Conservation (phyloP, 148 eudicot species). For the Bassia scoparia region DNA sequence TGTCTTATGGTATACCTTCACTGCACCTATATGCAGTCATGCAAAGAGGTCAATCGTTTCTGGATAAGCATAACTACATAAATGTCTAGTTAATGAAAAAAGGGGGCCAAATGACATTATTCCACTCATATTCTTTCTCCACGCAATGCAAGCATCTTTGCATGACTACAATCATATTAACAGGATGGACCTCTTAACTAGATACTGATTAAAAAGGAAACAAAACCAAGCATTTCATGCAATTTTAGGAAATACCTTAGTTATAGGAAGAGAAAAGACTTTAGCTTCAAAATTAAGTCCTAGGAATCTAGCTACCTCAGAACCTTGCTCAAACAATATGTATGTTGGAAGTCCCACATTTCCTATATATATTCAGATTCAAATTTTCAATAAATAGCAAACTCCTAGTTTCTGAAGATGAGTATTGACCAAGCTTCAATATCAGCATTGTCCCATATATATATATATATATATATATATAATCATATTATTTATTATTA, state of each 20-base stretch:
- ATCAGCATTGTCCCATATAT: too few species aligned
- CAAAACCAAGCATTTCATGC: not conserved
- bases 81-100: too few species aligned
- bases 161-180: too few species aligned
- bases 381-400: not conserved
- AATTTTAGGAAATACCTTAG: slow-evolving; percentile 52
- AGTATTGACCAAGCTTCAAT: not conserved
- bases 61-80: too few species aligned
- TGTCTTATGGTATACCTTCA: too few species aligned
- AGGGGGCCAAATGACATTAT: too few species aligned
- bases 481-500: too few species aligned
- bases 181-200: not conserved
- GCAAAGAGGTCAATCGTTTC: too few species aligned
- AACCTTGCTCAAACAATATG: slow-evolving; percentile 66
- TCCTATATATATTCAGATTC: slow-evolving; percentile 38
- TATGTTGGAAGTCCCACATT: slow-evolving; percentile 65
- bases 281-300: slow-evolving; percentile 51
- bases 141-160: too few species aligned
- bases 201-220: not conserved
- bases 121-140: too few species aligned
- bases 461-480: too few species aligned
- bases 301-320: slow-evolving; percentile 68
- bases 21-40: too few species aligned
- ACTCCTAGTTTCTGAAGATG: not conserved
- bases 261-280: slow-evolving; percentile 42